Conservation (phyloP, 1,139 yeast genomes). For the Pichia sp. region DNA sequence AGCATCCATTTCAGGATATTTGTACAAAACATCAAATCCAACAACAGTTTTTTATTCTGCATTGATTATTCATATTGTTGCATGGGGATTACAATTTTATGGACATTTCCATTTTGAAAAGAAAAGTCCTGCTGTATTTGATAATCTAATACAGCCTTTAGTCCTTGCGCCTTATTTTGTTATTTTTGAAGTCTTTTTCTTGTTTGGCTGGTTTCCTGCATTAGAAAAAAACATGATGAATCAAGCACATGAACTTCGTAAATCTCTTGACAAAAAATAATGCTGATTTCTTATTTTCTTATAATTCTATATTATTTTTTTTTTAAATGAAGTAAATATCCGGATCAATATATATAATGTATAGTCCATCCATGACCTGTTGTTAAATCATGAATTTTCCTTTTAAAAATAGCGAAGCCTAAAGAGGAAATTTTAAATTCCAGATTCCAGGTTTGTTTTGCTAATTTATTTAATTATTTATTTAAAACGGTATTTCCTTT, state of each 20-base stretch:
- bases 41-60: slow-evolving; percentile 27
- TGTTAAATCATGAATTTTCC: too few species aligned
- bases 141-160: slow-evolving; percentile 75
- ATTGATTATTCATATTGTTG: slow-evolving; percentile 38
- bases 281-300: too few species aligned
- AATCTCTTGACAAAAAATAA: not conserved
- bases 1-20: slow-evolving; percentile 9
- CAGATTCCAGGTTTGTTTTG: not conserved
- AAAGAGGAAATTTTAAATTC: too few species aligned
- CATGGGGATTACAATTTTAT: slow-evolving; percentile 84
- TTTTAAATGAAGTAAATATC: too few species aligned
- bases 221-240: slow-evolving; percentile 41
- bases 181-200: slow-evolving; percentile 66
- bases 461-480: not conserved
- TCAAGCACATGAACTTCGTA: slow-evolving; percentile 5
- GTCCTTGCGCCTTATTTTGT: slow-evolving; percentile 91
- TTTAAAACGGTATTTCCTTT: not conserved
- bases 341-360: too few species aligned
- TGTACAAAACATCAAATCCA: slow-evolving; percentile 8
- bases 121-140: slow-evolving; percentile 82
- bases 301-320: too few species aligned
- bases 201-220: slow-evolving; percentile 53
- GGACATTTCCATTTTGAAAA: slow-evolving; percentile 83
- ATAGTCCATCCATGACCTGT: too few species aligned
- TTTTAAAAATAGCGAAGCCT: too few species aligned